Base-by-base conservation (phyloP, 345 rosid genomes). In the Citropsis articulata region DNA sequence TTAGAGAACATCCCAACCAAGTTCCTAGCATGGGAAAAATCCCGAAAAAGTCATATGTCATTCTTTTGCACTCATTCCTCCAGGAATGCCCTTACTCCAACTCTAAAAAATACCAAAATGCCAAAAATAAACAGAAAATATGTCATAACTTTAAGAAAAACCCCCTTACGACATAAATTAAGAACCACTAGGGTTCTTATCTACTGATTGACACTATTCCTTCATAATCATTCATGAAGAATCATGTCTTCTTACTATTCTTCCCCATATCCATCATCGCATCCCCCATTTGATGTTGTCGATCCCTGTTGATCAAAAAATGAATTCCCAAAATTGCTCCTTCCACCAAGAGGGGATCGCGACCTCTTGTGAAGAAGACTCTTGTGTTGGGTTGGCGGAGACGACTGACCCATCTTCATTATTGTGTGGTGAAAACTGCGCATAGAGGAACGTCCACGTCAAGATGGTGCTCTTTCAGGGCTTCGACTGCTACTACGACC, bases 381-480 rank as follows among this genome's bases (percentile, higher is more conserved):
- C 71, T 53, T 72, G 50, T 64, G 53, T 12, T 67, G 76, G 36
- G 36, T 5, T 18, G 61, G 69, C 7, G 75, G 57, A 25, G 86
- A 75, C 27, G 71, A 77, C n/a, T 77, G 80, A 50, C 75, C 79
- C 48, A 82, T 84, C 73, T 81, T 91, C 89, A 86, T 87, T 91
- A 92, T 91, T 25, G 81, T 24, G 86, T 86, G 93, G 77, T 94
- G 98, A 85, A 91, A 92, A 80, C 95, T 89, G 40, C 85, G 89
- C 10, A 81, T 85, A 40, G 94, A 88, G 36, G 92, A 88, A 33
- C 75, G 74, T 36, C 59, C 83, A 42, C 83, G 87, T 21, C 80
- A 80, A 2, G 85, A 81, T 36, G 86, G 80, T 73, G 50, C 81
- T 74, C 80, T 79, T 24, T 87, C 91, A 1, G 97, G 93, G 82